These are phyloP conservation scores for Blastocladiella emersonii DNA, from an alignment of 371 early-diverging fungal genomes.

Conservation along the genomic window DNA sequence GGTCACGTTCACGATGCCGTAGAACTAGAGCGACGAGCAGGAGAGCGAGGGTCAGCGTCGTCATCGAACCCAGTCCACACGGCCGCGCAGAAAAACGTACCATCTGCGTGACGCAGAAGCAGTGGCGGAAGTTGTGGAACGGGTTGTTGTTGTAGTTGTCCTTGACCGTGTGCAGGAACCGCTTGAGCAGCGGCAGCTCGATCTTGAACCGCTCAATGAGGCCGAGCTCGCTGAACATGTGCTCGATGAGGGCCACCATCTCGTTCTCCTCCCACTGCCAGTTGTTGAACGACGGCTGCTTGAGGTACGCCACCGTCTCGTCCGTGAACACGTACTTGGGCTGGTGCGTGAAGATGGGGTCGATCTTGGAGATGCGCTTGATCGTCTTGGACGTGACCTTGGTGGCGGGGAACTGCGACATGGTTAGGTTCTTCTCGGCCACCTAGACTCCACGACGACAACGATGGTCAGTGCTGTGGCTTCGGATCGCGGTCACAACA, in stretches of 20 bases:
- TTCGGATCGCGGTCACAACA: no score
- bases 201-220: slow-evolving; percentile 23
- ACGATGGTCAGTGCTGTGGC: no score
- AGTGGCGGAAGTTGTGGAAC: slow-evolving; percentile 32
- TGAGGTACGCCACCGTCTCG: slow-evolving; percentile 18
- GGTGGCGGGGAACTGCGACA: not conserved
- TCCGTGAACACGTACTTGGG: slow-evolving; percentile 11
- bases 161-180: slow-evolving; percentile 19
- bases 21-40: not conserved
- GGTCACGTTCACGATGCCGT: not conserved
- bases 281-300: slow-evolving; percentile 27
- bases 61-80: no score
- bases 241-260: slow-evolving; percentile 21
- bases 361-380: not conserved
- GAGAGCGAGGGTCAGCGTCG: no score
- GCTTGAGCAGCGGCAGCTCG: slow-evolving; percentile 12
- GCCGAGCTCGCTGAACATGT: slow-evolving; percentile 26
- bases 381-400: not conserved
- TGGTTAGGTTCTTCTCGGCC: not conserved
- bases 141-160: slow-evolving; percentile 28
- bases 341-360: not conserved
- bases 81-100: slow-evolving; percentile 9
- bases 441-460: not conserved
- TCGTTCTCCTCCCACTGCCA: slow-evolving; percentile 26
- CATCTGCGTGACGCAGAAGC: slow-evolving; percentile 37